These are phyloP conservation scores for Tylopilus sp. DNA, from an alignment of 768 basidiomycete species.

Conservation along the genomic window DNA sequence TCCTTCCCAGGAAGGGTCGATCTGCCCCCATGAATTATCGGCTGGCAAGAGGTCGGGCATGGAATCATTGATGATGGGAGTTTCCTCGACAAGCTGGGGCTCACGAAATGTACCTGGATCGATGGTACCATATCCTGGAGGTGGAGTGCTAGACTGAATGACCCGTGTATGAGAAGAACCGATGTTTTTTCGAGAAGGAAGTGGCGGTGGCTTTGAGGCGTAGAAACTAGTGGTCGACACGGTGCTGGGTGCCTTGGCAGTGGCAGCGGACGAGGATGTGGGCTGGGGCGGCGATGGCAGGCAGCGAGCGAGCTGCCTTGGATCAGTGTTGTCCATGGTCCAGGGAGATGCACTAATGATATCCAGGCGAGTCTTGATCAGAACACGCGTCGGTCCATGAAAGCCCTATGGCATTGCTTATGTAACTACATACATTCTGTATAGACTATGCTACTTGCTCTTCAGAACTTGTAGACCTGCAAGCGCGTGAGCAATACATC, in stretches of 20 bases:
- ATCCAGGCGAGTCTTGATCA: conserved; percentile 18
- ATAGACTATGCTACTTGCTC: background rate
- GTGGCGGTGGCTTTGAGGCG: conserved; percentile 33
- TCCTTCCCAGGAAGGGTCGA: conserved; percentile 15
- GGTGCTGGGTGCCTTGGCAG: conserved; percentile 25
- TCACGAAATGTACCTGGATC: conserved; percentile 42
- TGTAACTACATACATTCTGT: conserved; percentile 24
- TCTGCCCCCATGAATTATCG: conserved; percentile 23
- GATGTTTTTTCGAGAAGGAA: conserved; percentile 31
- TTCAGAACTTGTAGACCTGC: conserved; percentile 43
- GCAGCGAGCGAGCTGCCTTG: conserved; percentile 33
- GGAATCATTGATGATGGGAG: conserved; percentile 33
- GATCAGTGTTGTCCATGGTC: conserved; percentile 48
- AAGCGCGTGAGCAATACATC: conserved; percentile 1
- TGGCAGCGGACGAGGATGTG: conserved; percentile 36
- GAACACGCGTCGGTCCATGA: conserved; percentile 22
- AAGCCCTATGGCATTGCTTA: conserved; percentile 16
- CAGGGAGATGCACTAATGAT: conserved; percentile 4
- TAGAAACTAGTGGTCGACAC: conserved; percentile 30
- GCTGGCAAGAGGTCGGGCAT: conserved; percentile 38
- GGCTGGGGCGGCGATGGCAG: conserved; percentile 42
- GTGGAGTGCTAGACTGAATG: conserved; percentile 26
- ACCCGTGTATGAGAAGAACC: conserved; percentile 39
- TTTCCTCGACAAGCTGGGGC: conserved; percentile 51
- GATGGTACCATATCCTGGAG: conserved; percentile 23